Conservation (phyloP, 140 eudicot genomes). For the Stevia rebaudiana region DNA sequence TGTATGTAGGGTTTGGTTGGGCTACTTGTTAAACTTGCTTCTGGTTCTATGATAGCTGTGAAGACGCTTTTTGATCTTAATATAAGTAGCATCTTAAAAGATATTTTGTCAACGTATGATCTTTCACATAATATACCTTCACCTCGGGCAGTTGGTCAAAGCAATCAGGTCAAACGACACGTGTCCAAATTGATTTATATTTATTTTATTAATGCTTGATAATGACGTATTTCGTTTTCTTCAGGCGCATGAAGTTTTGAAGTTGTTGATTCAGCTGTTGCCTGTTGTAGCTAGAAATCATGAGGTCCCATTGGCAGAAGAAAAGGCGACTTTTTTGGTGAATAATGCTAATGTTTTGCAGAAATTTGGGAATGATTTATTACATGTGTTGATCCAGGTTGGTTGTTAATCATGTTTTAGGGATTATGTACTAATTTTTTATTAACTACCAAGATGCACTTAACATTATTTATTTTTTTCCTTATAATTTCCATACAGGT, state of each 20-base stretch:
- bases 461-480: not conserved
- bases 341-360: constrained; percentile 52
- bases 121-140: constrained; percentile 66
- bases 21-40: constrained; percentile 72
- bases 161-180: constrained; percentile 43
- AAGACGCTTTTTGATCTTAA: constrained; percentile 67
- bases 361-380: constrained; percentile 67
- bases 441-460: not conserved
- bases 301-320: constrained; percentile 29
- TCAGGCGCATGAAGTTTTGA: constrained; percentile 78
- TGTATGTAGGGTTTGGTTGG: constrained; percentile 70
- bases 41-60: constrained; percentile 75
- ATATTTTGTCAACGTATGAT: constrained; percentile 44
- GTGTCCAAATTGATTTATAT: not conserved
- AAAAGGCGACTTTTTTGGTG: constrained; percentile 50
- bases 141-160: constrained; percentile 44
- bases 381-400: constrained; percentile 72
- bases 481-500: constrained; percentile 44
- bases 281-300: constrained; percentile 50
- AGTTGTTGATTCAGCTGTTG: constrained; percentile 78
- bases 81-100: constrained; percentile 63
- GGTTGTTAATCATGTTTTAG: constrained; percentile 3
- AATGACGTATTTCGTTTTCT: not conserved
- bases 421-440: not conserved
- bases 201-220: not conserved